Percentiles rank a stretch among this genome's conserved stretches.
Conservation (phyloP, 129 eudicot genomes). For the Smallanthus sonchifolius region DNA sequence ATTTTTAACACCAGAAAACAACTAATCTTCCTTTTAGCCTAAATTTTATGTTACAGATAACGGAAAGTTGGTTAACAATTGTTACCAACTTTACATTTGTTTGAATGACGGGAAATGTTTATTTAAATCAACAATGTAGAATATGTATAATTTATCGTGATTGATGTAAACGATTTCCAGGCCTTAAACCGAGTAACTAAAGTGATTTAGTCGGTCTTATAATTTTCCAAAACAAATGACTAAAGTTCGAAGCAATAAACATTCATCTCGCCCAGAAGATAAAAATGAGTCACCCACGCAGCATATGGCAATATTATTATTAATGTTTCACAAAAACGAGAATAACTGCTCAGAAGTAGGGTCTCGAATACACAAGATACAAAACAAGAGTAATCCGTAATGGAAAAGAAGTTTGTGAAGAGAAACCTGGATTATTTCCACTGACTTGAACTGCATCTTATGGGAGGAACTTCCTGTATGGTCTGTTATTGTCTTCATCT, state of each 20-base stretch:
- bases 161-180: neutral
- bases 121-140: too few relatives aligned
- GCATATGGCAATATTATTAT: neutral
- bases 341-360: neutral
- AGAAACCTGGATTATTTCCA: conserved; percentile 27
- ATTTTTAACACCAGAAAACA: too few relatives aligned
- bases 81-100: too few relatives aligned
- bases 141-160: neutral
- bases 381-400: neutral
- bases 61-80: too few relatives aligned
- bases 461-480: conserved; percentile 70
- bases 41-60: too few relatives aligned
- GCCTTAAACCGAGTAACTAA: neutral
- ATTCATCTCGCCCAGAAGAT: neutral
- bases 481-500: conserved; percentile 96
- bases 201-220: neutral
- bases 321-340: neutral
- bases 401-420: neutral
- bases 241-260: neutral
- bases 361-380: neutral
- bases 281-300: neutral
- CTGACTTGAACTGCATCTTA: conserved; percentile 21
- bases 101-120: too few relatives aligned
- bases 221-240: neutral
- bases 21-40: too few relatives aligned